Evolutionary conservation across 2,329 filamentous ascomycete genomes (phyloP), one percentile per base, ranked within the genome.

Genomic region (Peltaster fructicola): DNA sequence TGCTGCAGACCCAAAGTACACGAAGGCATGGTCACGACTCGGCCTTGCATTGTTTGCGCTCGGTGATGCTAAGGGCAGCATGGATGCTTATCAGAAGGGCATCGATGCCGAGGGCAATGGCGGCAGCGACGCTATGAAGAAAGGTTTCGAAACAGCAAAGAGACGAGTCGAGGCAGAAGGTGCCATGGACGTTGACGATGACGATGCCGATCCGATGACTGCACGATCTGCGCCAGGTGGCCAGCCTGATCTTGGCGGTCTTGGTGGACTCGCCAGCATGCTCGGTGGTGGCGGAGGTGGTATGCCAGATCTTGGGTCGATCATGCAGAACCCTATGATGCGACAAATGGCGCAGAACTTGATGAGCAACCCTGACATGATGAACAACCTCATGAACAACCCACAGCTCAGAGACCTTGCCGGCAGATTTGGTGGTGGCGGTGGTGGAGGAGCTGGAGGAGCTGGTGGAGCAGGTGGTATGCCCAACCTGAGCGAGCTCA

Each of bases 271-370:
- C 13, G 19, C 19, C 10, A 12, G 19, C 13, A 12, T 10, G 6
- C 72, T 61, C 13, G 70, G 61, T 8, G 68, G 55, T 7, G 73
- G 67, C 4, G 73, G 65, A 11, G 75, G 75, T 25, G 80, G 79
- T 27, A 88, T 92, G 77, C 82, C 84, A 8, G 85, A 95, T 51
- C 61, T 98, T 13, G 57, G 69, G 35, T 68, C 69, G 35, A 73
- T 98, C 51, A 91, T 95, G 82, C 82, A 63, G 61, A 98, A 95
- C 60, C 88, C 88, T 28, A 95, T 95, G 88, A 91, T 98, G 57
- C 71, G 82, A 24, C 8, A 68, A 57, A 93, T 95, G 82, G 88
- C 88, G 4, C 81, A 93, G 61, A 92, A 80, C 53, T 56, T 98
- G 27, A 95, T 95, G 88, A 80, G 72, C 56, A 93, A 98, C 57